Base-by-base conservation (phyloP, 225 moss, liverwort and hornwort species). In the Pseudoscleropodium purum region DNA sequence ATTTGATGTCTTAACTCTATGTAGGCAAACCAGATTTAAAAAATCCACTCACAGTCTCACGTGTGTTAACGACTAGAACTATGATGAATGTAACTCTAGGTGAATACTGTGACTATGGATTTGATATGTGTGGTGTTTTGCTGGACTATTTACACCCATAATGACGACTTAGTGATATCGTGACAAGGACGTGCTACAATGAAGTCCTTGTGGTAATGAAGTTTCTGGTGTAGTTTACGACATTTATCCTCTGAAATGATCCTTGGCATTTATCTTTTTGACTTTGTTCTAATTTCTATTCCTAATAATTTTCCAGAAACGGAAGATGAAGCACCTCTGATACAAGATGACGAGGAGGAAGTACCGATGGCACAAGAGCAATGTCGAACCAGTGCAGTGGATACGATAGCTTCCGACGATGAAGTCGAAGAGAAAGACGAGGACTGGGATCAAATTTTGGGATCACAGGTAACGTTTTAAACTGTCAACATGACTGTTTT, bases 391-490 rank as follows among this genome's bases (percentile, higher is more conserved):
- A 95, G 91, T 60, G 92, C 88, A 54, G 90, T 92, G 78, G 93
- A 94, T 83, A 85, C 81, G 74, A 88, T 92, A 82, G 93, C 93
- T 82, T 94, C 88, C 25, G 93, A 90, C 88, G 95, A 96, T n/a
- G 94, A 92, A 68, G 84, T 77, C 74, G 92, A 93, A 57, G 94
- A 91, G 43, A 93, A 89, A 84, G 93, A 94, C 75, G 89, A 92
- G 68, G 89, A 92, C 52, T 90, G 91, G 90, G 93, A 95, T 88
- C 91, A 89, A 37, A 86, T 92, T 87, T 54, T 92, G 75, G 88
- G 79, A 78, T 93, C 93, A 60, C 92, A 95, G 92, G 94, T 95
- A 90, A 80, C 62, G 13, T 67, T n/a, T 73, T 36, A 29, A 74
- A 73, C 19, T 88, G 31, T 60, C 73, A 60, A 88, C 15, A 41